A percentile compares a stretch with the other conserved stretches of the same genome.
phyloP scores from a whole-genome alignment of 352 stramenopile species.

The Globisporangium spinosum region DNA sequence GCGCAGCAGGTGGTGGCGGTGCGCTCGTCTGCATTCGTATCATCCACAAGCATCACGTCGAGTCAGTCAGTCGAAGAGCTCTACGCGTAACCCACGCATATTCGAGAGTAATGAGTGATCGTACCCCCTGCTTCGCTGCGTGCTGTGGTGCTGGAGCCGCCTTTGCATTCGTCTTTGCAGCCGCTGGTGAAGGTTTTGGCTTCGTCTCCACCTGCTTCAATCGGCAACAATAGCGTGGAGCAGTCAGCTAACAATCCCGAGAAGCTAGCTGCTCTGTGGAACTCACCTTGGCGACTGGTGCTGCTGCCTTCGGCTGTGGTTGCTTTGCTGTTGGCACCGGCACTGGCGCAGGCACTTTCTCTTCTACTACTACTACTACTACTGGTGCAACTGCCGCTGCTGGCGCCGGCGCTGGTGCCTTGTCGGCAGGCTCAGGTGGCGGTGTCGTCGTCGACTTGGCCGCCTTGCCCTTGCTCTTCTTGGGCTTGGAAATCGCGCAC shows the following conservation, averaged over 20 bases:
- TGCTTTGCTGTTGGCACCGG: conserved; percentile 14
- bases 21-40: conserved; percentile 7
- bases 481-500: conserved; percentile 50
- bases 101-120: not conserved
- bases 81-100: not conserved
- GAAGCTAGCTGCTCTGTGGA: not conserved
- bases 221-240: not conserved
- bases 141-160: not conserved
- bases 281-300: conserved; percentile 5
- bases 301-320: conserved; percentile 7
- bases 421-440: conserved; percentile 10
- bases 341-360: conserved; percentile 6
- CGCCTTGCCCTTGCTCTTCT: conserved; percentile 56
- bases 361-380: conserved; percentile 15
- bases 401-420: conserved; percentile 11
- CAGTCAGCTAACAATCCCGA: not conserved
- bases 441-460: conserved; percentile 5
- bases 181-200: not conserved
- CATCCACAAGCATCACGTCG: not conserved
- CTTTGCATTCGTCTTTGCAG: conserved; percentile 6
- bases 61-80: not conserved
- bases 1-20: not conserved
- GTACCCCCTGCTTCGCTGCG: conserved; percentile 3
- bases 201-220: conserved; percentile 8
- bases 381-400: conserved; percentile 18